A percentile compares a stretch with the other conserved stretches of the same genome.
These are phyloP conservation scores for Erythrophleum ivorense DNA, from an alignment of 331 rosid genomes.

Conservation along the genomic window DNA sequence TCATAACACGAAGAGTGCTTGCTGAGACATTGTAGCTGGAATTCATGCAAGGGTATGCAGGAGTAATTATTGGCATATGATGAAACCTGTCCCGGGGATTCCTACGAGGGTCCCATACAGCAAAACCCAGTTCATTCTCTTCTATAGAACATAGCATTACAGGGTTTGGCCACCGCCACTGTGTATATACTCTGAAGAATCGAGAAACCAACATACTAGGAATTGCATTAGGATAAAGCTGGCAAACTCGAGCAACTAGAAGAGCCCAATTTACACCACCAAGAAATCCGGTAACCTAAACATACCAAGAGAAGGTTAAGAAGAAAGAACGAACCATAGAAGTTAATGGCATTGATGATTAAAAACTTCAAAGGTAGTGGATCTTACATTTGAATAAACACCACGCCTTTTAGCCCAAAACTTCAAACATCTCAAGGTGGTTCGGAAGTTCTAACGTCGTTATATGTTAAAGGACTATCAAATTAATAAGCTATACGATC, in stretches of 20 bases:
- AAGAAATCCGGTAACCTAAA: slow-evolving; percentile 97
- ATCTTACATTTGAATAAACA: slow-evolving; percentile 95
- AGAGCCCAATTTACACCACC: slow-evolving; percentile 99
- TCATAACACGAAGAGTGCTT: slow-evolving; percentile 97
- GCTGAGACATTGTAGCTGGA: slow-evolving; percentile 97
- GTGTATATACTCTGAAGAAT: slow-evolving; percentile 96
- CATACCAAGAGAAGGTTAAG: slow-evolving; percentile 25
- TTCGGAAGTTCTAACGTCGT: slow-evolving; percentile 78
- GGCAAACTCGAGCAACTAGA: slow-evolving; percentile 94
- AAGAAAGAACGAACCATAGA: neutral
- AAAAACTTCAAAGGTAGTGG: slow-evolving; percentile 11
- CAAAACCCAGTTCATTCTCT: slow-evolving; percentile 86
- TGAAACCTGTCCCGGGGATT: slow-evolving; percentile 86
- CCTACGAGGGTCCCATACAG: slow-evolving; percentile 96
- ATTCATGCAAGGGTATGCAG: slow-evolving; percentile 99
- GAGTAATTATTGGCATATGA: slow-evolving; percentile 96
- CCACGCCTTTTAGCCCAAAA: slow-evolving; percentile 98
- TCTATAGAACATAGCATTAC: slow-evolving; percentile 91
- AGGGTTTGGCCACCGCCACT: slow-evolving; percentile 99
- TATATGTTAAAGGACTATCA: slow-evolving; percentile 39
- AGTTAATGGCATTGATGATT: slow-evolving; percentile 10
- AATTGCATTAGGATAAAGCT: slow-evolving; percentile 96
- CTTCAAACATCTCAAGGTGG: slow-evolving; percentile 85
- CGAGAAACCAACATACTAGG: slow-evolving; percentile 97
- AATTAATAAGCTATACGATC: slow-evolving; percentile 38